Percentiles rank a stretch among this genome's conserved stretches.
Evolutionary conservation across 2,329 filamentous ascomycete species (phyloP).

Genomic region (Botryotinia globosa): DNA sequence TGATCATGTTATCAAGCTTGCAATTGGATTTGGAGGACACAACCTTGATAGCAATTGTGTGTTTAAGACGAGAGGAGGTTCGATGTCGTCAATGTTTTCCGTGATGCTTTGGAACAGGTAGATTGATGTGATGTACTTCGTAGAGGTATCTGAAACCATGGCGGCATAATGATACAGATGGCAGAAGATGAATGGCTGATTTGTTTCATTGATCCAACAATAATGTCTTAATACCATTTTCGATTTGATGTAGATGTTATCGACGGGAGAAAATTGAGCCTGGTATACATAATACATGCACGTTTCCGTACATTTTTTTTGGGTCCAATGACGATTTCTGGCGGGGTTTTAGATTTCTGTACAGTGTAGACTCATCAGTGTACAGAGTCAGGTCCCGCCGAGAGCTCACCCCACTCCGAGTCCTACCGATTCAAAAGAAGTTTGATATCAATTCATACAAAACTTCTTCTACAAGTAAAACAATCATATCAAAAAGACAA

Average conservation of each 20-base stretch:
- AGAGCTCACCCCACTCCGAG: constrained; percentile 16
- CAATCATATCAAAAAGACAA: neutral
- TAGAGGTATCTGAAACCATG: neutral
- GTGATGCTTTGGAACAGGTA: neutral
- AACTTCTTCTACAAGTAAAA: neutral
- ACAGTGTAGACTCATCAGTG: no score
- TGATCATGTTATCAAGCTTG: neutral
- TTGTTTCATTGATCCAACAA: neutral
- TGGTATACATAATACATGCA: neutral
- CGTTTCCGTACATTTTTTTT: neutral
- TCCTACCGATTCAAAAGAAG: constrained; percentile 17
- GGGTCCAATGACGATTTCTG: constrained; percentile 19
- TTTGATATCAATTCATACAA: constrained; percentile 7
- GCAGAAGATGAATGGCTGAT: neutral
- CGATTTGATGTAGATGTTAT: neutral
- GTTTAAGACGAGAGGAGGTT: neutral
- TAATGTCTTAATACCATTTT: neutral
- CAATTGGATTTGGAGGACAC: neutral
- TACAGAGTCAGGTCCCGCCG: constrained; percentile 10
- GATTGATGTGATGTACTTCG: neutral
- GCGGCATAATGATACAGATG: neutral
- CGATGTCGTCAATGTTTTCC: neutral
- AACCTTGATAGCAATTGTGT: neutral
- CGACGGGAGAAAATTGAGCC: neutral
- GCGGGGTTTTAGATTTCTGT: constrained; percentile 12